Base-by-base conservation (phyloP, 2,329 filamentous ascomycete genomes). In the Chaetothyriales sp. region DNA sequence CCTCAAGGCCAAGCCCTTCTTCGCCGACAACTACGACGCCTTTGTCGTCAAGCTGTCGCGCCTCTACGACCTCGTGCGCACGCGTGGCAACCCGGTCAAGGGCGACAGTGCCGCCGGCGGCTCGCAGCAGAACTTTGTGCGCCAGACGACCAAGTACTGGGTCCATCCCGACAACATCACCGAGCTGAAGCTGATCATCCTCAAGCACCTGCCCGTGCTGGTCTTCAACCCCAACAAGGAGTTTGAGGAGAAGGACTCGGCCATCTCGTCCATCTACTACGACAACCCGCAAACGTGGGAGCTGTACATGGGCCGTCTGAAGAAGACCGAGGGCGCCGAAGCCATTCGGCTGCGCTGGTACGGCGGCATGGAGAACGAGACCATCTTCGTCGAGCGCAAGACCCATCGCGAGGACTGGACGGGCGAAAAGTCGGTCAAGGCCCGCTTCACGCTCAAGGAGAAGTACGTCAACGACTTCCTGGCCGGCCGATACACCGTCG, bases 371-470 rank as follows among this genome's bases (percentile, higher is more conserved):
- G 82, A 92, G 62, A 88, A 76, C 50, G 89, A 97, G 65, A 92
- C 87, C 51, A 94, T 97, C 52, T 98, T 97, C 64, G 85, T 98
- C 20, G 92, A 98, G 73, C 81, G 92, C 56, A 98, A 98, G 72
- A 98, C 92, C 0, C 92, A 98, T 72, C 84, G 92, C 43, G 92
- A 98, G 69, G 92, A 98, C 67, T 98, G 92, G 92, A 98, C 92
- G 0, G 92, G 92, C 53, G 92, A 98, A 68, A 95, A 97, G 72
- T 97, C 90, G 1, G 92, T 98, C 70, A 98, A 98, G 73, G 90
- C 92, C 44, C 85, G 92, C 44, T 98, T 98, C 65, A 78, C 86
- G 7, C 76, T 92, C 58, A 97, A 98, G 73, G 92, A 98, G 72
- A 98, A 98, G 77, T 86, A 95, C 57, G 85, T 98, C 64, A 97